Base-by-base conservation (phyloP, 129 eudicot genomes). In the Kitagawia praeruptora region DNA sequence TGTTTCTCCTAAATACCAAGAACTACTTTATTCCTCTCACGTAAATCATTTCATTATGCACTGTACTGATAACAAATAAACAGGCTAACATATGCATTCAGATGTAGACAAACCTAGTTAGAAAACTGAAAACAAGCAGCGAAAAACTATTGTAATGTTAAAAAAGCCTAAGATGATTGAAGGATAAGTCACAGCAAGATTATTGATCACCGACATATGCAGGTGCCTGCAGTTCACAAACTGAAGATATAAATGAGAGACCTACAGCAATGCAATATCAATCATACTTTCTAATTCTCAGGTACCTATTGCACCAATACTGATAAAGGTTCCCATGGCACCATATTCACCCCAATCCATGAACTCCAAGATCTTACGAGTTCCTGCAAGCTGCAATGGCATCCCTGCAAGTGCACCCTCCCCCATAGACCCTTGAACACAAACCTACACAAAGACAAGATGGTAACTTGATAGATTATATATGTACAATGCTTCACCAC, bases 321-420 rank as follows among this genome's bases (percentile, higher is more conserved):
- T 92, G 86, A 96, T 83, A 74, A 96, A 96, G 79, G 85, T 92
- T 76, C 95, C 99, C 88, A 80, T 85, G 44, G 97, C 97, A 82
- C 88, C 99, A 86, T 92, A 93, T 63, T 82, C 89, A 85, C 99
- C 99, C 99, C 99, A 96, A 81, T 96, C 99, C 99, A 96, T 96
- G 84, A 69, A 92, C 82, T 96, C 99, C 91, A 92, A 85, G 76
- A 96, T 96, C 80, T 92, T 88, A 47, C 98, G 87, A 77, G 87
- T 92, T 78, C 99, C 99, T 78, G 99, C 98, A 72, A 96, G 94
- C 84, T 96, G 99, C 85, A 96, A 81, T n/a, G 98, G 99, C 84
- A 92, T 96, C 63, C 99, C 99, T 41, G 99, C 95, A 44, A 92
- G 91, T 77, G 97, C 91, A 75, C 99, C 99, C 86, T 89, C 89